Evolutionary conservation across 129 eudicot genomes (phyloP).

Genomic region (Oenanthe sinensis): DNA sequence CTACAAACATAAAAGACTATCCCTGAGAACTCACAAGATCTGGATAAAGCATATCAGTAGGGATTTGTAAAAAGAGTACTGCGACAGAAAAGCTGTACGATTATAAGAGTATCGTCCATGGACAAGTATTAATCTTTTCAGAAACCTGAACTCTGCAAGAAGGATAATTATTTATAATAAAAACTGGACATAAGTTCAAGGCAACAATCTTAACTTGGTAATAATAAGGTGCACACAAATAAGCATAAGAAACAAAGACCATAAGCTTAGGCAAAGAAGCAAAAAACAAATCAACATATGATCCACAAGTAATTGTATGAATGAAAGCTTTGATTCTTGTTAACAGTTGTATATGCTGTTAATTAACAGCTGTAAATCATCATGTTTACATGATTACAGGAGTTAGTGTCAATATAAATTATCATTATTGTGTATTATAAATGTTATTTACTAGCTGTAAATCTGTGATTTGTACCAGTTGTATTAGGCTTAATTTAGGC

Average conservation of each 20-base stretch:
- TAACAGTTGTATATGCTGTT: no score
- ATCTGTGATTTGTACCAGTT: no score
- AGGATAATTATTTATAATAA: slow-evolving; percentile 18
- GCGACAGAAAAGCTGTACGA: slow-evolving; percentile 92
- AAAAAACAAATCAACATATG: neutral
- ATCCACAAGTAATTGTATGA: neutral
- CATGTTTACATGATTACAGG: no score
- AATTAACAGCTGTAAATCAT: no score
- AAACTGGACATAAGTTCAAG: slow-evolving; percentile 2
- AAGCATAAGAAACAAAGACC: neutral
- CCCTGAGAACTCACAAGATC: slow-evolving; percentile 60
- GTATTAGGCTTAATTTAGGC: no score
- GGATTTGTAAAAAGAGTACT: slow-evolving; percentile 90
- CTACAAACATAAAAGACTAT: neutral
- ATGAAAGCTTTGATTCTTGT: neutral
- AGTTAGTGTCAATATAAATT: no score
- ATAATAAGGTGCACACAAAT: neutral
- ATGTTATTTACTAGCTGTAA: no score
- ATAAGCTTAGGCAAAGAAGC: neutral
- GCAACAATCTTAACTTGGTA: slow-evolving; percentile 5
- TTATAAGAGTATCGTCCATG: slow-evolving; percentile 97
- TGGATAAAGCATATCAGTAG: slow-evolving; percentile 89
- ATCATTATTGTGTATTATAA: no score
- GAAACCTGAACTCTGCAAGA: slow-evolving; percentile 85
- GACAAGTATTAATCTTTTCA: slow-evolving; percentile 86